These are phyloP conservation scores for Tulasnella sp. DNA, from an alignment of 768 basidiomycete species.

Conservation along the genomic window DNA sequence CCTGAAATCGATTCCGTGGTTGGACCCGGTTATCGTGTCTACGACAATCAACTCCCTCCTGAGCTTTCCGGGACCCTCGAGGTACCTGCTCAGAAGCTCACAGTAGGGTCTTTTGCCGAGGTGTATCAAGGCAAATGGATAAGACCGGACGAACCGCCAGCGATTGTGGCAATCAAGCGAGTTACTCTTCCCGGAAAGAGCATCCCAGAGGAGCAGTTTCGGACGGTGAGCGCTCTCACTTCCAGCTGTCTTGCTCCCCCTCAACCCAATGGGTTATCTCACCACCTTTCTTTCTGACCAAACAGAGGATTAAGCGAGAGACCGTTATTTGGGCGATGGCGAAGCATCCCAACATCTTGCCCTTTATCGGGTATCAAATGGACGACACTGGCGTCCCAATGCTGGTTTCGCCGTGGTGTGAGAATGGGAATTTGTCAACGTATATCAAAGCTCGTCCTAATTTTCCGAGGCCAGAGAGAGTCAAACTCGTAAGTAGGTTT, in stretches of 20 bases:
- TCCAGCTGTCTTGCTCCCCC: too few relatives aligned
- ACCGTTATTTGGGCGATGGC: not conserved
- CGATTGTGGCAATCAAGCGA: not conserved
- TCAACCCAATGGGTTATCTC: not conserved
- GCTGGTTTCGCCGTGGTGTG: not conserved
- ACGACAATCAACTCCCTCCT: not conserved
- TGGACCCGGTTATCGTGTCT: not conserved
- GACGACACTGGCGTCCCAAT: not conserved
- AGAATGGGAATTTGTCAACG: not conserved
- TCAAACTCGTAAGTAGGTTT: not conserved
- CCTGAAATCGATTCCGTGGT: not conserved
- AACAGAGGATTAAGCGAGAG: not conserved
- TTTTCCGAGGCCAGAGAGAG: not conserved
- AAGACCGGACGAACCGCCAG: not conserved
- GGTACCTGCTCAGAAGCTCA: not conserved
- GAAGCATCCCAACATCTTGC: not conserved
- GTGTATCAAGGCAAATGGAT: not conserved
- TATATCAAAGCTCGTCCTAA: not conserved
- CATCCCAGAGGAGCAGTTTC: not conserved
- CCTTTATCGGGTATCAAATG: not conserved
- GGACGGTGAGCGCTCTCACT: not conserved
- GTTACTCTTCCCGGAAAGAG: not conserved
- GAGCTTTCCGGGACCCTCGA: not conserved
- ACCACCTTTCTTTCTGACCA: too few relatives aligned
- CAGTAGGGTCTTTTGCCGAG: not conserved